phyloP scores from a whole-genome alignment of 2,329 filamentous ascomycete species.

The Cyphellophora europaea region DNA sequence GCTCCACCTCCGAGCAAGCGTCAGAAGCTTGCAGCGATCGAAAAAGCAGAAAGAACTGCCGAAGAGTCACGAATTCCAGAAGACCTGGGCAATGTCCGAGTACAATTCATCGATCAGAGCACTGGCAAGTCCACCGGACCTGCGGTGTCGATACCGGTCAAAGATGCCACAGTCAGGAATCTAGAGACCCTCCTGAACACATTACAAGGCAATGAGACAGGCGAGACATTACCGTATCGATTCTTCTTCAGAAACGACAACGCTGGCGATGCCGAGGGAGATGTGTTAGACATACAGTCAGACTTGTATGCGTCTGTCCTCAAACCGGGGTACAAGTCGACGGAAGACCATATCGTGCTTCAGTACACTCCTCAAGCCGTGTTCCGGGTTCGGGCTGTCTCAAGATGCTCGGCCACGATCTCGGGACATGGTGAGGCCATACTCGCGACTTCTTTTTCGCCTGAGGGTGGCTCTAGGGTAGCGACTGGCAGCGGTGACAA shows the following conservation, averaged over 20 bases:
- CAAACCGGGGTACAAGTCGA: constrained; percentile 41
- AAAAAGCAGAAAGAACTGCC: constrained; percentile 64
- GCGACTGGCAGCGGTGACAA: constrained; percentile 87
- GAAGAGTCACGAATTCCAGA: constrained; percentile 59
- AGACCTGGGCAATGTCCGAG: constrained; percentile 66
- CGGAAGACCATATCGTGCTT: constrained; percentile 53
- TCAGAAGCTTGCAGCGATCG: constrained; percentile 66
- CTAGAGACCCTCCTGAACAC: constrained; percentile 80
- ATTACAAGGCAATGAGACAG: constrained; percentile 60
- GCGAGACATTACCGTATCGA: constrained; percentile 56
- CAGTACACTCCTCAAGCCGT: constrained; percentile 76
- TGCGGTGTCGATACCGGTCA: constrained; percentile 67
- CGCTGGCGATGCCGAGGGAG: constrained; percentile 22
- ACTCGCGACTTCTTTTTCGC: constrained; percentile 76
- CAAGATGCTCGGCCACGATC: constrained; percentile 79
- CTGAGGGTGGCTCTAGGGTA: constrained; percentile 63
- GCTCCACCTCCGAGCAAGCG: constrained; percentile 80
- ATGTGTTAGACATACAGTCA: constrained; percentile 35
- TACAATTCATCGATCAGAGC: constrained; percentile 80
- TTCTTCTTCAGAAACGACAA: constrained; percentile 47
- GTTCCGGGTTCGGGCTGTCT: constrained; percentile 86
- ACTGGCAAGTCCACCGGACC: constrained; percentile 58
- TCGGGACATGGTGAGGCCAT: constrained; percentile 89
- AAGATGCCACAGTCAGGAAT: constrained; percentile 80
- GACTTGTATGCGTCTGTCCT: constrained; percentile 43